Evolutionary conservation across 2,329 filamentous ascomycete genomes (phyloP).

Genomic region (Alternaria dauci): DNA sequence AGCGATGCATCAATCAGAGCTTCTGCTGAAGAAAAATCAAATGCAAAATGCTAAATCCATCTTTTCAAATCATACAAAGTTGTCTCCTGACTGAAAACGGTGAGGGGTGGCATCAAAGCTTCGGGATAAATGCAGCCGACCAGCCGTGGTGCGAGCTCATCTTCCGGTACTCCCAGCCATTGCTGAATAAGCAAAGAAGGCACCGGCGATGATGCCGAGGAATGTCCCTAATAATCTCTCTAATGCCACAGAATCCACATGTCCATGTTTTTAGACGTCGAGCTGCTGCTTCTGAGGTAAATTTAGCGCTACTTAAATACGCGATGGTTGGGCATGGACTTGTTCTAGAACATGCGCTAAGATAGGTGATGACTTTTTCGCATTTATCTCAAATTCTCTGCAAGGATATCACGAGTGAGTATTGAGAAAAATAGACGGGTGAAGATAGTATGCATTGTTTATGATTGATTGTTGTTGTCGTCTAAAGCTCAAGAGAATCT

Average conservation of each 20-base stretch:
- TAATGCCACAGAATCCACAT: background rate
- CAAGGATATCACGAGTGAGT: too few relatives aligned
- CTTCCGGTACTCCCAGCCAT: background rate
- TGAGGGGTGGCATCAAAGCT: background rate
- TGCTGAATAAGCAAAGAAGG: background rate
- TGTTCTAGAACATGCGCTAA: too few relatives aligned
- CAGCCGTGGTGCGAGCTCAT: background rate
- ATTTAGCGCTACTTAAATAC: background rate
- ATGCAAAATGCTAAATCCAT: background rate
- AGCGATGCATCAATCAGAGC: background rate
- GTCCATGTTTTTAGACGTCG: background rate
- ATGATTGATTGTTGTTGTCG: background rate
- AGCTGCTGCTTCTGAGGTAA: background rate
- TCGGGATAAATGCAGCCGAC: constrained; percentile 1
- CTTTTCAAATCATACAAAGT: background rate
- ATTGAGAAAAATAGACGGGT: background rate
- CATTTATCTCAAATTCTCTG: too few relatives aligned
- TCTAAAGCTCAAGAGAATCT: background rate
- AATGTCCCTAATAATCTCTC: background rate
- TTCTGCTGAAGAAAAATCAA: background rate
- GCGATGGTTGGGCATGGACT: background rate
- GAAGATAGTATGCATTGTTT: background rate
- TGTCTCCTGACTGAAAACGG: background rate
- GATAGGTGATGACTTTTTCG: background rate
- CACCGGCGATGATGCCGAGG: background rate